Evolutionary conservation across 768 basidiomycete genomes (phyloP).

Genomic region (Naganishia antarctica): DNA sequence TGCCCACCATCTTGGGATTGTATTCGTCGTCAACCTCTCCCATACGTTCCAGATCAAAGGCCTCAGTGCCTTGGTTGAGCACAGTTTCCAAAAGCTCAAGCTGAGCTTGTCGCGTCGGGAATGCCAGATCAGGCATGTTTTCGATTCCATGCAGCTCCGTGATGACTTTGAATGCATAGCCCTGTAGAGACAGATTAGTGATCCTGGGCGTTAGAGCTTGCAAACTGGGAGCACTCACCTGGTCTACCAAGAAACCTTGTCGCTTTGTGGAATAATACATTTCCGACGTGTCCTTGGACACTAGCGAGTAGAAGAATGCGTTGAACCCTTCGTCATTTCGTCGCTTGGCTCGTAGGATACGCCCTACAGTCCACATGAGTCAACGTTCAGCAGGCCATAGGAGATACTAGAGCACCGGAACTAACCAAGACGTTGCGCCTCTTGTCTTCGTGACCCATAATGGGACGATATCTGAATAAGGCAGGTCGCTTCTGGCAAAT

Average conservation of each 20-base stretch:
- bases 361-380: constrained; percentile 61
- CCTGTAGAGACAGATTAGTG: constrained; percentile 44
- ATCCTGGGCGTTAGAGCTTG: neutral
- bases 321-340: constrained; percentile 99
- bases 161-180: constrained; percentile 99
- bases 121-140: constrained; percentile 78
- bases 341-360: constrained; percentile 92
- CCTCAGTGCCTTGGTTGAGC: constrained; percentile 80
- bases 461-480: constrained; percentile 99
- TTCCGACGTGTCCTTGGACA: constrained; percentile 97
- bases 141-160: constrained; percentile 93
- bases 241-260: constrained; percentile 96
- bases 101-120: constrained; percentile 83
- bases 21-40: constrained; percentile 55
- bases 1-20: constrained; percentile 27
- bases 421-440: constrained; percentile 87
- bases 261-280: constrained; percentile 99
- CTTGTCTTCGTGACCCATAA: constrained; percentile 95
- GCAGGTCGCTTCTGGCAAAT: constrained; percentile 97
- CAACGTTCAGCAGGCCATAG: constrained; percentile 66
- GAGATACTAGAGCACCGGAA: neutral
- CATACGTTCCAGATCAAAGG: constrained; percentile 80
- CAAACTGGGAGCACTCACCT: constrained; percentile 49
- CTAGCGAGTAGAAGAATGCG: constrained; percentile 98
- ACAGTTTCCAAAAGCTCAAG: constrained; percentile 94